Conservation (phyloP, 768 basidiomycete species). For the Pisolithus sp. region DNA sequence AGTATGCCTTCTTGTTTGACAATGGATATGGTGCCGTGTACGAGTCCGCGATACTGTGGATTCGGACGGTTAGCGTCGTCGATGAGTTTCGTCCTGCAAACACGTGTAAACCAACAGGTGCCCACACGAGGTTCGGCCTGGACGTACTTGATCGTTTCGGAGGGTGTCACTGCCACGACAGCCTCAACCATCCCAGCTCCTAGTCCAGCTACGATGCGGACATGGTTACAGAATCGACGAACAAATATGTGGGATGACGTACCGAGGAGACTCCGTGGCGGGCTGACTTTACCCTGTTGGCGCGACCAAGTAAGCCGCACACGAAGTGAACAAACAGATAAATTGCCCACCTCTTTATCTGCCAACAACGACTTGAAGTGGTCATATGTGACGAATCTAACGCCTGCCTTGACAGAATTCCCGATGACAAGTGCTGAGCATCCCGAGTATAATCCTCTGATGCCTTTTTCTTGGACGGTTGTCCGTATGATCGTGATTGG, state of each 20-base stretch:
- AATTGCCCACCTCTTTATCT: constrained; percentile 63
- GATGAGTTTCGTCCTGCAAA: constrained; percentile 88
- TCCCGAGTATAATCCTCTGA: constrained; percentile 88
- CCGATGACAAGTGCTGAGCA: constrained; percentile 86
- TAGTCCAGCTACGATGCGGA: constrained; percentile 48
- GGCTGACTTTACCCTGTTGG: constrained; percentile 79
- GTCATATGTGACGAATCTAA: constrained; percentile 93
- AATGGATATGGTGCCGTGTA: constrained; percentile 80
- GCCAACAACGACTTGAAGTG: constrained; percentile 80
- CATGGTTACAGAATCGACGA: neutral
- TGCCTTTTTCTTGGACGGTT: constrained; percentile 69
- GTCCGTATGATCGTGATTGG: constrained; percentile 69
- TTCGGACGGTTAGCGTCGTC: constrained; percentile 83
- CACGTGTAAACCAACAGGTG: neutral
- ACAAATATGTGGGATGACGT: constrained; percentile 9
- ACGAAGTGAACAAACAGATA: neutral
- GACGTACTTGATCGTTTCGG: constrained; percentile 94
- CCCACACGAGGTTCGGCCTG: neutral
- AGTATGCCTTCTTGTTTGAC: constrained; percentile 77
- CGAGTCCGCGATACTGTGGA: constrained; percentile 80
- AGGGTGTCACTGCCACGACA: constrained; percentile 91
- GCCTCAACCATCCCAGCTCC: constrained; percentile 92
- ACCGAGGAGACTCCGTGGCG: constrained; percentile 82
- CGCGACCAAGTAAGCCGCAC: neutral
- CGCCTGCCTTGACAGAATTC: constrained; percentile 91